phyloP scores from a whole-genome alignment of 148 eudicot species.

The Linanthus parryae region DNA sequence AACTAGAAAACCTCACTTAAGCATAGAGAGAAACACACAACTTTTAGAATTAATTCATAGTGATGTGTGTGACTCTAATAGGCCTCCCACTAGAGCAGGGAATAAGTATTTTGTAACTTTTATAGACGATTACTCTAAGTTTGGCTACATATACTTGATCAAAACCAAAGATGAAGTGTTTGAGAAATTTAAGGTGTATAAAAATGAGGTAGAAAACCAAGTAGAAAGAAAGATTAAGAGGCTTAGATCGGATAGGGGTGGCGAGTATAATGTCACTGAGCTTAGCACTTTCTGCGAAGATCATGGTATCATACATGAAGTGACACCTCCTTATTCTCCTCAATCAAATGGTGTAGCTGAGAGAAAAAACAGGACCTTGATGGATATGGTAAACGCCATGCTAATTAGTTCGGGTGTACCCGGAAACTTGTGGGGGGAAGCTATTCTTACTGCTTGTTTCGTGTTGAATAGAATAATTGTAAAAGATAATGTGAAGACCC shows the following conservation, averaged over 20 bases:
- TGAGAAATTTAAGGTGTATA: background rate
- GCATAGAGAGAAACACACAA: background rate
- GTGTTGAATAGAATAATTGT: background rate
- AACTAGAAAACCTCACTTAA: background rate
- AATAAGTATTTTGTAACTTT: conserved; percentile 1
- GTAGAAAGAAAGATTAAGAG: background rate
- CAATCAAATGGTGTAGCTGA: background rate
- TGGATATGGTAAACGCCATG: background rate
- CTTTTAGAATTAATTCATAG: conserved; percentile 1
- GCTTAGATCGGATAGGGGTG: too few relatives aligned
- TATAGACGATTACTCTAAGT: background rate
- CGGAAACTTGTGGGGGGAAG: background rate
- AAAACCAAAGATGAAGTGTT: background rate
- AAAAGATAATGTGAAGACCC: background rate
- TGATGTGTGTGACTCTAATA: conserved; percentile 3
- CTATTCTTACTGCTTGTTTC: too few relatives aligned
- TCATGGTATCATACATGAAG: background rate
- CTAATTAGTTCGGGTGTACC: background rate
- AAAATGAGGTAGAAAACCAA: background rate
- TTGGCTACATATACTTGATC: background rate
- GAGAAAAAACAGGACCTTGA: too few relatives aligned
- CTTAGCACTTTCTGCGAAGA: background rate
- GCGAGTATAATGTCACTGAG: background rate
- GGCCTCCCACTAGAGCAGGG: background rate
- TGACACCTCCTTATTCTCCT: background rate